Base-by-base conservation (phyloP, 2,329 filamentous ascomycete species). In the Penicillium brasilianum region DNA sequence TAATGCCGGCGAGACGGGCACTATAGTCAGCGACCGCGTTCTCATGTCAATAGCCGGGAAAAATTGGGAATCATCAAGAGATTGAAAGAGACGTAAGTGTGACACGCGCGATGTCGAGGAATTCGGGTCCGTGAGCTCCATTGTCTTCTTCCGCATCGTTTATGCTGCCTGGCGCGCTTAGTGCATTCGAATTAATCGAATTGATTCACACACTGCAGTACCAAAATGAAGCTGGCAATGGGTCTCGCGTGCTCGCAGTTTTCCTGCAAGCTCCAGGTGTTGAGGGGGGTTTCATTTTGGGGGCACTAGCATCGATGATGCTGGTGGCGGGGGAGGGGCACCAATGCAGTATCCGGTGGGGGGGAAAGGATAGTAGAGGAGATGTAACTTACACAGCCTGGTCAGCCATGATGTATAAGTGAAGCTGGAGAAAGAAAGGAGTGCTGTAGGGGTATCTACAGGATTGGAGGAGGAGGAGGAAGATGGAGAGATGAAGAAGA, bases 1-100 rank as follows among this genome's bases (percentile, higher is more conserved):
- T 85, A 79, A 90, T 86, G 82, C 85, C 88, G 78, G 88, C 88
- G 74, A 92, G 85, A 81, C 89, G 90, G 81, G 88, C 88, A 84
- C 89, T 91, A 83, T 72, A 79, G 78, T 81, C 74, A 81, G 79
- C 69, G 66, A 71, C 73, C 72, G 73, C 67, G 65, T 71, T 72
- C 64, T 67, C 61, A 70, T 64, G 73, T 76, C 72, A 76, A 75
- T 69, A 68, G 59, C 32, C 59, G 64, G 64, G 41, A 58, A 67
- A 67, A 63, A 65, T 22, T 28, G 55, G 36, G 36, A 64, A 59
- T 11, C 34, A 43, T 51, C 46, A 52, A 55, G 57, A 8, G 13
- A 37, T 37, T 18, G 4, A 22, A 34, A 43, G 52, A 11, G 9
- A 32, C 36, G 9, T 56, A 55, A 61, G 56, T n/a, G 22, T 28